Evolutionary conservation across 768 basidiomycete species (phyloP).

Genomic region (Mycena venus): DNA sequence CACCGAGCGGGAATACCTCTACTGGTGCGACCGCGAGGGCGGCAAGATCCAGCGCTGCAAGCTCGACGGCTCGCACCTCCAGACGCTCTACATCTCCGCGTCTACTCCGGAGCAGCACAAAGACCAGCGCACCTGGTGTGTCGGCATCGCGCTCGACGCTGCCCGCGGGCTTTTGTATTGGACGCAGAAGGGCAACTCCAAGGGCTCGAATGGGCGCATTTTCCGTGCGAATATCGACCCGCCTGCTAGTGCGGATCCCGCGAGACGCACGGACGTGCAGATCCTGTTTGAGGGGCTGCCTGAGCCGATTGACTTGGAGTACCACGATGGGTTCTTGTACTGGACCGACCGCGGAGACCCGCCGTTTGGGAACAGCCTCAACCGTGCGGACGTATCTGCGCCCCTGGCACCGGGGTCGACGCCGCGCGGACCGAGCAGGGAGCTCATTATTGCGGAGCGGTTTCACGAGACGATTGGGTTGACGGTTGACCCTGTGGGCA

Average conservation of each 20-base stretch:
- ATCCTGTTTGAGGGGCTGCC: constrained; percentile 24
- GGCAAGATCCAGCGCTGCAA: constrained; percentile 27
- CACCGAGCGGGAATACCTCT: constrained; percentile 13
- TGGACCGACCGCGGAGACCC: constrained; percentile 33
- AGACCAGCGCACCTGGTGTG: constrained; percentile 32
- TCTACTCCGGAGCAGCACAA: constrained; percentile 12
- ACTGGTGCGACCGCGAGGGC: constrained; percentile 35
- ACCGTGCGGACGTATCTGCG: constrained; percentile 24
- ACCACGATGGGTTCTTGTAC: constrained; percentile 2
- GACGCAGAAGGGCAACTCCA: constrained; percentile 32
- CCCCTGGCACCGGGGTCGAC: background rate
- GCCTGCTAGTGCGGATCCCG: background rate
- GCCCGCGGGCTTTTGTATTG: constrained; percentile 30
- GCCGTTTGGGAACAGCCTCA: constrained; percentile 30
- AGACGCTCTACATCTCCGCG: constrained; percentile 28
- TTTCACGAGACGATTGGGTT: constrained; percentile 34
- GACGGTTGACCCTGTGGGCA: constrained; percentile 12
- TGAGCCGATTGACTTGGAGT: constrained; percentile 27
- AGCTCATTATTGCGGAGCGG: constrained; percentile 23
- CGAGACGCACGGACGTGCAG: constrained; percentile 2
- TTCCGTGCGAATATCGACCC: constrained; percentile 23
- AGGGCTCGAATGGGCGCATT: constrained; percentile 24
- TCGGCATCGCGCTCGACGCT: constrained; percentile 27
- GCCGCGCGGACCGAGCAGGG: constrained; percentile 14
- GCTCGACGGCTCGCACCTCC: constrained; percentile 25